These are phyloP conservation scores for Botrytis medusae DNA, from an alignment of 2,329 filamentous ascomycete species.

Conservation along the genomic window DNA sequence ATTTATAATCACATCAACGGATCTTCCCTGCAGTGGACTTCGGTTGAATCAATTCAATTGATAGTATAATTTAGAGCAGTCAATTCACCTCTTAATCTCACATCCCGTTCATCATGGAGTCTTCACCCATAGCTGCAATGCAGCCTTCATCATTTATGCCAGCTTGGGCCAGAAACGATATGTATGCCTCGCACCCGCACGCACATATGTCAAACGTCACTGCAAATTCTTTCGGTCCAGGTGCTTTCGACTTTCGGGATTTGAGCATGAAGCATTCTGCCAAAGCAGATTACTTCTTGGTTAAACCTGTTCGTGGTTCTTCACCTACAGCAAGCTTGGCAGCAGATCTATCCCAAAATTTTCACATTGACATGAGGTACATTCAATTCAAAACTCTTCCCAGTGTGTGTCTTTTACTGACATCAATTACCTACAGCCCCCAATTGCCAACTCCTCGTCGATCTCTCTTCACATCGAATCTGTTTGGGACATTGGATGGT, in stretches of 20 bases:
- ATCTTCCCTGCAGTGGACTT: background rate
- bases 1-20: background rate
- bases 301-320: constrained; percentile 76
- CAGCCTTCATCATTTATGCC: constrained; percentile 68
- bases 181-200: constrained; percentile 53
- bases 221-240: constrained; percentile 55
- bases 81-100: constrained; percentile 9
- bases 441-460: constrained; percentile 79
- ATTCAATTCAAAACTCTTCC: constrained; percentile 30
- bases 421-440: constrained; percentile 56
- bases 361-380: constrained; percentile 93
- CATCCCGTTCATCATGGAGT: constrained; percentile 65
- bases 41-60: constrained; percentile 16
- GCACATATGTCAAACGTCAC: constrained; percentile 50
- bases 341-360: constrained; percentile 94
- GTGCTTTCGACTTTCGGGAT: constrained; percentile 74
- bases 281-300: constrained; percentile 74
- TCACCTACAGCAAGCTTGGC: constrained; percentile 90
- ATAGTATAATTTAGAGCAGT: constrained; percentile 12
- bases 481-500: constrained; percentile 50
- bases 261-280: constrained; percentile 69
- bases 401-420: constrained; percentile 15
- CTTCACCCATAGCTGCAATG: constrained; percentile 91
- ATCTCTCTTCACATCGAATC: constrained; percentile 75
- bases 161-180: constrained; percentile 58